Conservation (phyloP, 495 filamentous ascomycete species). For the Filosporella fistucella region DNA sequence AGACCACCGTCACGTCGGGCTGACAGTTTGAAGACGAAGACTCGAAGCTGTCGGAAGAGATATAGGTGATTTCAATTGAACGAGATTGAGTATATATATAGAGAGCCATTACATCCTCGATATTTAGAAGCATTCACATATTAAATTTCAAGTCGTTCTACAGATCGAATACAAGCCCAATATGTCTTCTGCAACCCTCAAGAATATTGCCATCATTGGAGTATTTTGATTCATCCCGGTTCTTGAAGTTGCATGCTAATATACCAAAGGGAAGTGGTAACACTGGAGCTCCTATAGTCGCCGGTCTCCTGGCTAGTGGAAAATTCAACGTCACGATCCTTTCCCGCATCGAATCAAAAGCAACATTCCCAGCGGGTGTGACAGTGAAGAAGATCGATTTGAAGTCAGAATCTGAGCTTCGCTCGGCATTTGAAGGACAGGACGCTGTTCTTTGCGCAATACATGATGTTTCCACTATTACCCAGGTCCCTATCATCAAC, state of each 20-base stretch:
- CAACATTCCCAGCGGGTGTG: conserved; percentile 33
- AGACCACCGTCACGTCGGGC: too few species aligned
- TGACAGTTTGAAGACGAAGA: too few species aligned
- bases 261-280: conserved; percentile 52
- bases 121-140: too few species aligned
- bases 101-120: too few species aligned
- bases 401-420: conserved; percentile 29
- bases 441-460: too few species aligned
- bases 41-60: too few species aligned
- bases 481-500: conserved; percentile 44
- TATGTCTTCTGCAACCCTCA: too few species aligned
- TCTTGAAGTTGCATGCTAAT: not conserved
- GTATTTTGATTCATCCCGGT: not conserved
- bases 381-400: conserved; percentile 40
- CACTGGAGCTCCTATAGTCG: conserved; percentile 47
- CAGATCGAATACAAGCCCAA: too few species aligned
- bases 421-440: conserved; percentile 40
- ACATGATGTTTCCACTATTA: conserved; percentile 59
- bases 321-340: conserved; percentile 53
- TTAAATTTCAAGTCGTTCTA: too few species aligned
- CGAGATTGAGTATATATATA: too few species aligned
- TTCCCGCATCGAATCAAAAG: conserved; percentile 39
- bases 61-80: too few species aligned
- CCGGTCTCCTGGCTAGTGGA: conserved; percentile 42
- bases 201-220: not conserved